Evolutionary conservation across 2,329 filamentous ascomycete genomes (phyloP).

Genomic region (Paecilomyces niveus): DNA sequence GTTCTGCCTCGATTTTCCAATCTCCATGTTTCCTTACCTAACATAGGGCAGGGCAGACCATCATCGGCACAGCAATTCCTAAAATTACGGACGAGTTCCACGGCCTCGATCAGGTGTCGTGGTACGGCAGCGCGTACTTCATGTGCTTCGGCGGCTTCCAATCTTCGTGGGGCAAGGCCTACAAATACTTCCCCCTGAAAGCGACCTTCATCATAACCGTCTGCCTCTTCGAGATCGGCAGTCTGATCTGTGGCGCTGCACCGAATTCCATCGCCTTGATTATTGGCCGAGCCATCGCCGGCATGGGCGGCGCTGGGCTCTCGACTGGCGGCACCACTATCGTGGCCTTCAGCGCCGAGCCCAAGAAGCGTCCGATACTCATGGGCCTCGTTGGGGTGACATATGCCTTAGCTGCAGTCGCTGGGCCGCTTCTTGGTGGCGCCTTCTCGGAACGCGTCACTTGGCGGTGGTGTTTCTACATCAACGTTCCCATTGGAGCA

Average conservation of each 20-base stretch:
- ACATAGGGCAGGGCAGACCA: too few species aligned
- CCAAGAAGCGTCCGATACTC: conserved; percentile 21
- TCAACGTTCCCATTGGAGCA: conserved; percentile 19
- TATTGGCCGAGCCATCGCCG: conserved; percentile 19
- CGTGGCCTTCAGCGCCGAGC: conserved; percentile 20
- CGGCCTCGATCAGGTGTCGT: too few species aligned
- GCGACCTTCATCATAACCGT: too few species aligned
- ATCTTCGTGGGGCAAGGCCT: too few species aligned
- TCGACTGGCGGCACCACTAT: conserved; percentile 37
- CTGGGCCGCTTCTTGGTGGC: conserved; percentile 3
- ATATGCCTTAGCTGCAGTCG: conserved; percentile 8
- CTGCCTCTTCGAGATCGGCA: too few species aligned
- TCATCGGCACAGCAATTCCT: too few species aligned
- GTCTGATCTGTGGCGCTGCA: conserved; percentile 1
- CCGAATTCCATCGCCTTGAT: conserved; percentile 16
- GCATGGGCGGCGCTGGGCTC: conserved; percentile 20
- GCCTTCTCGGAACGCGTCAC: neutral
- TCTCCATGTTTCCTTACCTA: too few species aligned
- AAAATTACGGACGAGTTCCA: too few species aligned
- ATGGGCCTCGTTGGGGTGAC: conserved; percentile 19
- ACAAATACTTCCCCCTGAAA: too few species aligned
- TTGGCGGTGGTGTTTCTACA: conserved; percentile 7
- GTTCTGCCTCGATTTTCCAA: too few species aligned
- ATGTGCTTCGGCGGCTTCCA: too few species aligned
- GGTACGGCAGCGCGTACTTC: too few species aligned